phyloP scores from a whole-genome alignment of 106 monocot genomes.

The Chionographis japonica region DNA sequence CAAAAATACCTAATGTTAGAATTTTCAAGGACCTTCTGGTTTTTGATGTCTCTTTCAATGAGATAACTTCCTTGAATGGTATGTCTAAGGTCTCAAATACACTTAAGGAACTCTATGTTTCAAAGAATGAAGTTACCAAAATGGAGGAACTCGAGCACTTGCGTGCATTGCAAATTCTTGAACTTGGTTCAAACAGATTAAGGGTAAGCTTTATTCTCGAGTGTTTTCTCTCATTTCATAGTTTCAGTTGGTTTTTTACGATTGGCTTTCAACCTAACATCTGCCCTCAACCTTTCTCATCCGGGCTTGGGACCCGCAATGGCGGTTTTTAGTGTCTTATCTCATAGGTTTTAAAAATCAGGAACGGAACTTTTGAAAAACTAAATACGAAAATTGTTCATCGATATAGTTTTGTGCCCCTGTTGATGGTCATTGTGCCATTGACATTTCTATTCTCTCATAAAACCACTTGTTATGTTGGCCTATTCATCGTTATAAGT shows the following conservation, averaged over 20 bases:
- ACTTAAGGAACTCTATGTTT: constrained; percentile 89
- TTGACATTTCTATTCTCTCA: background rate
- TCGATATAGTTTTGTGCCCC: too few relatives aligned
- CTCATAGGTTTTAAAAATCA: background rate
- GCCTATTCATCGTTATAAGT: background rate
- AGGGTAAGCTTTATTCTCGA: constrained; percentile 43
- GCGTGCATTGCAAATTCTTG: constrained; percentile 67
- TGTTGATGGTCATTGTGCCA: background rate
- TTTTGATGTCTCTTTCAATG: constrained; percentile 98
- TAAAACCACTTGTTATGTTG: too few relatives aligned
- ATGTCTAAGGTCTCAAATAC: constrained; percentile 70
- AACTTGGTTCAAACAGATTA: constrained; percentile 91
- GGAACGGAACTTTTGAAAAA: too few relatives aligned
- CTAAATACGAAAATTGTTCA: too few relatives aligned
- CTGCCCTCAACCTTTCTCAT: too few relatives aligned
- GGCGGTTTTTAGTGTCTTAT: background rate
- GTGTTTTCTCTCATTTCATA: background rate
- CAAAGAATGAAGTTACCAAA: constrained; percentile 88
- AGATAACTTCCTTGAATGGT: constrained; percentile 71
- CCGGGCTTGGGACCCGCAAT: too few relatives aligned
- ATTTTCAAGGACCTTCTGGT: constrained; percentile 79
- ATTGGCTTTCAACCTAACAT: too few relatives aligned
- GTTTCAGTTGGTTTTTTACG: too few relatives aligned
- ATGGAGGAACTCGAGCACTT: constrained; percentile 85
- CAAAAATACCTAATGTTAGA: constrained; percentile 72